Evolutionary conservation across 129 eudicot species (phyloP).

Genomic region (Erigeron canadensis): DNA sequence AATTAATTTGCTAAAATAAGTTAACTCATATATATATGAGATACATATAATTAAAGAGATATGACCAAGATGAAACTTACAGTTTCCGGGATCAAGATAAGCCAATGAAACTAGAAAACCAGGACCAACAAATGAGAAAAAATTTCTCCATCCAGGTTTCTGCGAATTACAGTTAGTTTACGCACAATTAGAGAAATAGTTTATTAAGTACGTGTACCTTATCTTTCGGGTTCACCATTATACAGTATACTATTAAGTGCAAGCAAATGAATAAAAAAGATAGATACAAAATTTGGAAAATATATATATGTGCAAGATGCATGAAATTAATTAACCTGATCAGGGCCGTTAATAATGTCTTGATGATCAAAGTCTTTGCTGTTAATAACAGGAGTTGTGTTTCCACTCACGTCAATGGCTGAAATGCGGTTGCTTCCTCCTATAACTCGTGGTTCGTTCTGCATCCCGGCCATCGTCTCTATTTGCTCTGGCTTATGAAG

Average conservation of each 20-base stretch:
- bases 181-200: no score
- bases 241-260: not conserved
- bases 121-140: constrained; percentile 83
- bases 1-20: constrained; percentile 6
- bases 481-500: not conserved
- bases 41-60: not conserved
- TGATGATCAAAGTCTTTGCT: constrained; percentile 33
- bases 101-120: constrained; percentile 97
- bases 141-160: constrained; percentile 84
- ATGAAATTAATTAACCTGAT: constrained; percentile 30
- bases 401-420: constrained; percentile 33
- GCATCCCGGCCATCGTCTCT: constrained; percentile 37
- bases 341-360: constrained; percentile 30
- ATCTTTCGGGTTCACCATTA: not conserved
- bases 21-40: not conserved
- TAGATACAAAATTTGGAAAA: not conserved
- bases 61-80: constrained; percentile 47
- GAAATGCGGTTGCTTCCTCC: constrained; percentile 59
- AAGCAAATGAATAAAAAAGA: not conserved
- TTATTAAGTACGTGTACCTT: no score
- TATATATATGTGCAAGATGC: not conserved
- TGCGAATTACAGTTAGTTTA: constrained; percentile 26
- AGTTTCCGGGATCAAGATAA: constrained; percentile 93
- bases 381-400: constrained; percentile 14
- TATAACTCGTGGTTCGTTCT: constrained; percentile 32